Base-by-base conservation (phyloP, 768 basidiomycete genomes). In the Ramaria rubella region DNA sequence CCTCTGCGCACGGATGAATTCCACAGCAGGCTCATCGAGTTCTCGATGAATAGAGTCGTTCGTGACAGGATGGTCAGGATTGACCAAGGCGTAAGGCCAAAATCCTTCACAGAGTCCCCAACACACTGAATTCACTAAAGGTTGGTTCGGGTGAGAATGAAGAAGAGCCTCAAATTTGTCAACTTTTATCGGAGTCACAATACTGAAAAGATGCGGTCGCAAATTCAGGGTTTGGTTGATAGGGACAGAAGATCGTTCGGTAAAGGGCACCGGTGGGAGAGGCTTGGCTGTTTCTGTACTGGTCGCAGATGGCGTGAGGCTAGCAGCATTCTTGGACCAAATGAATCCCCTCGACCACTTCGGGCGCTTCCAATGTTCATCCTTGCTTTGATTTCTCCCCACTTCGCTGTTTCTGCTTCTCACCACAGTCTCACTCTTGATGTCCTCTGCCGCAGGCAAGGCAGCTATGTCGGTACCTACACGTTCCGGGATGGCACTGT, bases 81-180 rank as follows among this genome's bases (percentile, higher is more conserved):
- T 48, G 4, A 69, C 70, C 12, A 70, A 57, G 0, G 71, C 72
- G 53, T 58, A 73, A 0, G 77, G 78, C 77, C 76, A 79, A 60
- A 78, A 78, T 1, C 77, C 77, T 1, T 72, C 61, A 0, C 62
- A 54, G 0, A 80, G 62, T 0, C 66, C 66, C 0, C 29, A 8
- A 7, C 58, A 31, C 68, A 52, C 51, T 0, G 72, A 77, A 0
- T 59, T 5, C 0, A 78, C 75, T 21, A 74, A 71, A 0, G 61
- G 43, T 7, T 57, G 68, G 50, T 77, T 78, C 0, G 76, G 74
- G 57, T 78, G 77, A 2, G 26, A 4, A 0, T 6, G 7, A 1
- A 77, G 58, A 1, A 70, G 61, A 2, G 36, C 6, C 46, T 72
- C 52, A 30, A 77, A 67, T 0, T 36, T 44, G 19, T 68, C 60